A percentile compares a stretch with the other conserved stretches of the same genome.
phyloP scores from a whole-genome alignment of 1,284 basidiomycete species.

The Thelephora terrestris region DNA sequence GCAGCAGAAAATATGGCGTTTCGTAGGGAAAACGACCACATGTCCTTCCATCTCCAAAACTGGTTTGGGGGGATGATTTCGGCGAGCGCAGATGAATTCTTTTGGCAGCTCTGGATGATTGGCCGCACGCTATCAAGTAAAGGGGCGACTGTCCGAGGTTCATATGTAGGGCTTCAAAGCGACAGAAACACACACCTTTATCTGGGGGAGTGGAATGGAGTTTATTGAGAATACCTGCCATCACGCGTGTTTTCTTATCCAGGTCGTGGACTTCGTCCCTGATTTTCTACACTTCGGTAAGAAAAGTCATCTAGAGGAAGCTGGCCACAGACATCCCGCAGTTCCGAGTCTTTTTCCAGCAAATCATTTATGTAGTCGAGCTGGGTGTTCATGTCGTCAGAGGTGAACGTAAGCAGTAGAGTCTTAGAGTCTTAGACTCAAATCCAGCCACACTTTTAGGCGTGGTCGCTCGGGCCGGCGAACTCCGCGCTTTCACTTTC shows the following conservation, averaged over 20 bases:
- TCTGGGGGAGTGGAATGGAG: conserved; percentile 64
- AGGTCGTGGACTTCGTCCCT: conserved; percentile 62
- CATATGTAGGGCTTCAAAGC: conserved; percentile 4
- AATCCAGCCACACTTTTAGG: too few relatives aligned
- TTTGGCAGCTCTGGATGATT: conserved; percentile 42
- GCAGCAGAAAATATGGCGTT: conserved; percentile 57
- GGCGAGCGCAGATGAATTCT: conserved; percentile 40
- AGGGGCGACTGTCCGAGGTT: conserved; percentile 19
- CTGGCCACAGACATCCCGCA: conserved; percentile 34
- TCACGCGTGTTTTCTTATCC: conserved; percentile 60
- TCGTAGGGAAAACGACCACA: conserved; percentile 60
- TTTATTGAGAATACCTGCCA: conserved; percentile 59
- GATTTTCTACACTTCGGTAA: conserved; percentile 45
- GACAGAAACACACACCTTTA: conserved; percentile 34
- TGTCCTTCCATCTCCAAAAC: conserved; percentile 76
- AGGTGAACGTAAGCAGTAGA: too few relatives aligned
- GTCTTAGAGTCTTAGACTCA: too few relatives aligned
- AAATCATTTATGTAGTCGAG: conserved; percentile 42
- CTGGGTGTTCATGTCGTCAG: conserved; percentile 14
- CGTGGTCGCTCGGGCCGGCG: too few relatives aligned
- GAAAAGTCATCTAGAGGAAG: conserved; percentile 1
- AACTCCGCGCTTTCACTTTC: too few relatives aligned
- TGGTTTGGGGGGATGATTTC: conserved; percentile 55
- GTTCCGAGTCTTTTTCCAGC: conserved; percentile 41
- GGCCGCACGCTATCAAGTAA: conserved; percentile 53